These are phyloP conservation scores for Jatropha multifida DNA, from an alignment of 441 rosid genomes.

Conservation along the genomic window DNA sequence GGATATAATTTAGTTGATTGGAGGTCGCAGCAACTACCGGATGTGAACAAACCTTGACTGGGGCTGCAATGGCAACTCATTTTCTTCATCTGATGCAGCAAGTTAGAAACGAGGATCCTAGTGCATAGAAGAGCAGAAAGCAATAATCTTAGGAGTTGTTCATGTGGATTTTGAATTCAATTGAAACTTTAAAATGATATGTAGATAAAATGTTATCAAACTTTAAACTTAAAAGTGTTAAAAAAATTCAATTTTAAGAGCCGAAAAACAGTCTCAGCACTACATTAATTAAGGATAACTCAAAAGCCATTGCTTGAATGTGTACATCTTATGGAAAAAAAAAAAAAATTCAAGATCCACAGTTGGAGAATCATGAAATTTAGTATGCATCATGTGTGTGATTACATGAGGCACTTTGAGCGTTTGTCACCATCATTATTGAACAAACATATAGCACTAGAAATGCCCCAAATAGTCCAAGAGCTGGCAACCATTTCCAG, in stretches of 20 bases:
- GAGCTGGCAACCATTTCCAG: not conserved
- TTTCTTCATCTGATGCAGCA: constrained; percentile 41
- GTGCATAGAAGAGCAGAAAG: not conserved
- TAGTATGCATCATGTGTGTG: not conserved
- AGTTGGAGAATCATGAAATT: not conserved
- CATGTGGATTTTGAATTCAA: too few species aligned
- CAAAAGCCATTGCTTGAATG: too few species aligned
- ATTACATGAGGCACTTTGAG: not conserved
- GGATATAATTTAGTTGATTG: not conserved
- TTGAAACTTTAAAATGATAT: too few species aligned
- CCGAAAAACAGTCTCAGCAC: too few species aligned
- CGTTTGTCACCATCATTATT: not conserved
- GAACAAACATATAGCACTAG: not conserved
- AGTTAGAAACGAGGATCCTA: constrained; percentile 35
- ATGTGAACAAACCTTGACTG: constrained; percentile 29
- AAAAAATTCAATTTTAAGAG: too few species aligned
- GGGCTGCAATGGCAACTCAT: constrained; percentile 35
- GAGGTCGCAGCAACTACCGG: constrained; percentile 11
- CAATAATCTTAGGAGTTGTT: not conserved
- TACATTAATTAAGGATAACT: not conserved
- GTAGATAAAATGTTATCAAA: too few species aligned
- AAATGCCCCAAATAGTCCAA: not conserved
- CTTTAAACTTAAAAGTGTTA: too few species aligned
- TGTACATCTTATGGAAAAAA: not conserved
- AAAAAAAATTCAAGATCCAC: not conserved